A percentile compares a stretch with the other conserved stretches of the same genome.
Evolutionary conservation across 1,284 basidiomycete genomes (phyloP).

Genomic region (Phylloporus sp.): DNA sequence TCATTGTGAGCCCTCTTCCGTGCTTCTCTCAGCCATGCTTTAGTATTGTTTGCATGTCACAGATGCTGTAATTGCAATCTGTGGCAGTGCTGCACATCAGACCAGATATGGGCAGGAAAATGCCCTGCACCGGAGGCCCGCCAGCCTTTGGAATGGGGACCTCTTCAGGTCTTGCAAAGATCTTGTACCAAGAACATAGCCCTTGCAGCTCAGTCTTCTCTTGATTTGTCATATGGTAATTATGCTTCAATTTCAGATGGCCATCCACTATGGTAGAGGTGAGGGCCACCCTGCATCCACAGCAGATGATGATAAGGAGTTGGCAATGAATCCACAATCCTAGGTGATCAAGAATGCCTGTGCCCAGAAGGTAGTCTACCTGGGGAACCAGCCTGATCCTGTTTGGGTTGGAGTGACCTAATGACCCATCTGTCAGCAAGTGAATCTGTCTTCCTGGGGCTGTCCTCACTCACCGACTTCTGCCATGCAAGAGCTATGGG

Average conservation of each 20-base stretch:
- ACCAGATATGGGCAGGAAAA: background rate
- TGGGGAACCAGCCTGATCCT: background rate
- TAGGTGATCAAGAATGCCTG: background rate
- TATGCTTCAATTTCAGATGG: background rate
- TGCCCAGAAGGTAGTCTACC: background rate
- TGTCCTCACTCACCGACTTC: background rate
- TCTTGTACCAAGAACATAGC: background rate
- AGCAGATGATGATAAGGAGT: background rate
- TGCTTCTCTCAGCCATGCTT: constrained; percentile 8
- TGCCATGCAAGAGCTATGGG: background rate
- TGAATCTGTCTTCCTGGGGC: background rate
- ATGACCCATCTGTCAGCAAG: background rate
- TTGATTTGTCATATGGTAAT: too few species aligned
- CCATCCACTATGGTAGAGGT: background rate
- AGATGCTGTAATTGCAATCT: constrained; percentile 8
- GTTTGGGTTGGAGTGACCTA: background rate
- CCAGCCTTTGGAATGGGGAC: background rate
- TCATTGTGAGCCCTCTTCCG: background rate
- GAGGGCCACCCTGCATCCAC: background rate
- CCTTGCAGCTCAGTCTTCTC: background rate
- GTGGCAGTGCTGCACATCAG: background rate
- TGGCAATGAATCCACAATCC: background rate
- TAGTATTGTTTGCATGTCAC: constrained; percentile 1
- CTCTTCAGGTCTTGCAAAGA: background rate
- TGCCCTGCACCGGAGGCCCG: background rate